phyloP scores from a whole-genome alignment of 2,329 filamentous ascomycete species.

The Neofusicoccum laricinum region DNA sequence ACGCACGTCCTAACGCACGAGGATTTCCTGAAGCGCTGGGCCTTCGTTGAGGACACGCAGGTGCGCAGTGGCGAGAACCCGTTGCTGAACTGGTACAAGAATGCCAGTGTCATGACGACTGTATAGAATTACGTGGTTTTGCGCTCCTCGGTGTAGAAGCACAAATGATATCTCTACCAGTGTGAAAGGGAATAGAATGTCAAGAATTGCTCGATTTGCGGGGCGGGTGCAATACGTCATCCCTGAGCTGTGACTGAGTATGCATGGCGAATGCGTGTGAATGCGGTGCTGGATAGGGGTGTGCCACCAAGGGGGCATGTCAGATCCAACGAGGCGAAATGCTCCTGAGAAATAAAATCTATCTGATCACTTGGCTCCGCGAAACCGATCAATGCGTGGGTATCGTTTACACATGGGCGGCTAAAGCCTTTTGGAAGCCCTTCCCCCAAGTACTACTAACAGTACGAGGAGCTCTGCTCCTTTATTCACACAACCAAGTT shows the following conservation, averaged over 20 bases:
- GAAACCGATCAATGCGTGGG: conserved; percentile 2
- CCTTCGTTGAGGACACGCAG: conserved; percentile 83
- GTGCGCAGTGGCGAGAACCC: conserved; percentile 92
- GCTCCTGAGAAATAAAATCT: background rate
- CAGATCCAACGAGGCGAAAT: too few relatives aligned
- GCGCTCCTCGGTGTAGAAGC: too few relatives aligned
- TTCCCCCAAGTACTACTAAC: background rate
- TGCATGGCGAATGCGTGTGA: too few relatives aligned
- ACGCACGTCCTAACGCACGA: conserved; percentile 83
- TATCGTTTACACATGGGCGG: conserved; percentile 6
- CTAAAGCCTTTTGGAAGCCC: background rate
- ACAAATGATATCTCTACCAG: too few relatives aligned
- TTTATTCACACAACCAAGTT: too few relatives aligned
- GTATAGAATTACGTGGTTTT: conserved; percentile 49
- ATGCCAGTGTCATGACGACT: conserved; percentile 88
- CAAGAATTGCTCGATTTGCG: background rate
- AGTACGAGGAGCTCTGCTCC: background rate
- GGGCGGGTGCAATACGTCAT: too few relatives aligned
- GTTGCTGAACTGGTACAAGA: conserved; percentile 88
- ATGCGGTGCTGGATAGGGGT: too few relatives aligned
- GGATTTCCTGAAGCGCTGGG: conserved; percentile 87
- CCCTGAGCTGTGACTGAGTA: too few relatives aligned
- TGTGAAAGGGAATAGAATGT: too few relatives aligned
- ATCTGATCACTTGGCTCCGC: too few relatives aligned
- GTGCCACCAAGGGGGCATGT: too few relatives aligned